phyloP scores from a whole-genome alignment of 2,329 filamentous ascomycete genomes.

The Fusarium sp. region DNA sequence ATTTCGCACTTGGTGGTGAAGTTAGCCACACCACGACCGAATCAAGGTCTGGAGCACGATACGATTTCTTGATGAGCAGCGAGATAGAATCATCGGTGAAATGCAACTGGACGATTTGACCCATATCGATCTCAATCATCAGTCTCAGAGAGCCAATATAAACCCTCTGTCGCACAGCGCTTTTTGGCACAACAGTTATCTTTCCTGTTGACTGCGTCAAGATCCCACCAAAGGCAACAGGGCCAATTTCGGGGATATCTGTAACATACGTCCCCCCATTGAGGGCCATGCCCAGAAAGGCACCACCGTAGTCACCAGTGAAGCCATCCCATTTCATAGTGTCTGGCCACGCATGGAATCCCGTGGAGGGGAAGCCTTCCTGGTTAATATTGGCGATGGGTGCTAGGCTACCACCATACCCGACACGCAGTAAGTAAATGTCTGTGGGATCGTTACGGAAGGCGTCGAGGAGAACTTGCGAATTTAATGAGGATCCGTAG shows the following conservation, averaged over 20 bases:
- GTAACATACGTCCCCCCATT: constrained; percentile 67
- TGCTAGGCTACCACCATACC: constrained; percentile 68
- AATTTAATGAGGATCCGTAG: constrained; percentile 73
- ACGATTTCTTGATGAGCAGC: too few species aligned
- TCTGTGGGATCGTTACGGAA: constrained; percentile 64
- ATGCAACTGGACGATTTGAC: constrained; percentile 57
- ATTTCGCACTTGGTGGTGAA: too few species aligned
- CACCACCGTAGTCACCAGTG: constrained; percentile 71
- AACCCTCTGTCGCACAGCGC: constrained; percentile 63
- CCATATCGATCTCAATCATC: constrained; percentile 60
- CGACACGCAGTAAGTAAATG: constrained; percentile 67
- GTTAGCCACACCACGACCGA: too few species aligned
- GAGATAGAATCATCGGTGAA: too few species aligned
- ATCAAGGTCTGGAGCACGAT: too few species aligned
- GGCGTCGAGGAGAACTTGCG: constrained; percentile 66
- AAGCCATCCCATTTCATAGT: constrained; percentile 70
- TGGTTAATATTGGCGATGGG: constrained; percentile 70
- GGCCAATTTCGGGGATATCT: constrained; percentile 60
- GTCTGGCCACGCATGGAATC: constrained; percentile 71
- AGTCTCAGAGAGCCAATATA: constrained; percentile 65
- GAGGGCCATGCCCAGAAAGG: constrained; percentile 66
- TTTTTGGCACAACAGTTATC: constrained; percentile 57
- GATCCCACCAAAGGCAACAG: constrained; percentile 66
- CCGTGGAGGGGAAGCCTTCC: constrained; percentile 68
- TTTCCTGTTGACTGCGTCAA: constrained; percentile 48